phyloP scores from a whole-genome alignment of 2,329 filamentous ascomycete species.

The Talaromyces sp. region DNA sequence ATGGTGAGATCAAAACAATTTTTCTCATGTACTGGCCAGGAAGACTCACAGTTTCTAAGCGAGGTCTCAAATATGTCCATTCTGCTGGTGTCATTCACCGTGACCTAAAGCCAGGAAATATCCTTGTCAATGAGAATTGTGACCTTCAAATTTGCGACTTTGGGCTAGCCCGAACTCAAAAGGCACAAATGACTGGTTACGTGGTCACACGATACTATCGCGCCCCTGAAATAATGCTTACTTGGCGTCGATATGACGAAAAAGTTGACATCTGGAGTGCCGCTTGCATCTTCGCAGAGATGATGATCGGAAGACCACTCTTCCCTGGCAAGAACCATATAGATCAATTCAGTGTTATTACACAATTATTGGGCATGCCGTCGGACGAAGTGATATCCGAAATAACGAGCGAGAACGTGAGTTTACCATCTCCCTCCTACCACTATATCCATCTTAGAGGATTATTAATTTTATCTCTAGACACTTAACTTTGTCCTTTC shows the following conservation, averaged over 20 bases:
- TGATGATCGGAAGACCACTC: conserved; percentile 95
- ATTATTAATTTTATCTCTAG: no score
- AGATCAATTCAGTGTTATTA: conserved; percentile 99
- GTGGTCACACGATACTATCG: conserved; percentile 98
- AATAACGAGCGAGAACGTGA: conserved; percentile 94
- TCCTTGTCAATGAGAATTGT: conserved; percentile 98
- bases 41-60: no score
- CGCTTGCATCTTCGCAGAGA: conserved; percentile 98
- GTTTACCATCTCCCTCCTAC: conserved; percentile 32
- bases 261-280: conserved; percentile 99
- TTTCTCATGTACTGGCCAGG: no score
- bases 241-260: conserved; percentile 99
- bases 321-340: conserved; percentile 99
- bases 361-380: conserved; percentile 92
- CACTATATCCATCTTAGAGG: no score
- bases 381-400: conserved; percentile 97
- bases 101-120: no score
- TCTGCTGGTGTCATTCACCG: conserved; percentile 97
- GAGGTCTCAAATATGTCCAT: conserved; percentile 97
- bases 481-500: conserved; percentile 96
- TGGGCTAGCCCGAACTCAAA: conserved; percentile 92
- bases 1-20: conserved; percentile 61
- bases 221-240: conserved; percentile 99
- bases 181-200: conserved; percentile 98
- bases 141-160: conserved; percentile 99